Base-by-base conservation (phyloP, 495 filamentous ascomycete genomes). In the Penicillium soppii region DNA sequence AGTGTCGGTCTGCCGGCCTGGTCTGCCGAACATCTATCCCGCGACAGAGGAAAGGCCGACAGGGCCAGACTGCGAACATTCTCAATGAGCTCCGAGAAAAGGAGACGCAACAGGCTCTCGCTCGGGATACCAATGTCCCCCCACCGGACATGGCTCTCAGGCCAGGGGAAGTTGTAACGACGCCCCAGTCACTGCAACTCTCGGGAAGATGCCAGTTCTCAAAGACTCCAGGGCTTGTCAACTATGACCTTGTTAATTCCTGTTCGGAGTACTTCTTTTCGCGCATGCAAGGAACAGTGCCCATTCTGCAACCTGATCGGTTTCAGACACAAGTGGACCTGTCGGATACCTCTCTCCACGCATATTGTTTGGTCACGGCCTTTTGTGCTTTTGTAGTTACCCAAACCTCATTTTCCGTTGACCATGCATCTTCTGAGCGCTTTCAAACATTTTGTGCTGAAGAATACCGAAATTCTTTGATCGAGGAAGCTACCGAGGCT, bases 41-140 rank as follows among this genome's bases (percentile, higher is more conserved):
- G 38, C 89, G 87, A 0, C 88, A 89, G 70, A 92, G 91, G 72
- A 91, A 92, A 69, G 90, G 89, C 0, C 88, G 88, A 26, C 92
- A 92, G 67, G 88, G 89, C 48, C 86, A 82, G 57, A 73, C 88
- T 45, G 89, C 90, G 33, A 92, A 90, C 70, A 84, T 92, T 43
- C 89, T 95, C 59, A 87, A 80, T 53, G 86, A 91, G 63, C 70
- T 91, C 27, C 78, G 84, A 54, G 82, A 86, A 63, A 87, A 71
- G 10, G 83, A 88, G 53, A 73, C 75, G 54, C 80, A 85, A 73
- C 79, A 30, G 72, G 73, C n/a, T 66, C 69, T 56, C 78, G 76
- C 59, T 63, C 75, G 7, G 13, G 13, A 30, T 22, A 20, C 25
- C 1, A 47, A 12, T 19, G 7, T 20, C 10, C 29, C 32, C 29